Evolutionary conservation across 345 rosid genomes (phyloP), one percentile per base, ranked within the genome.

Genomic region (Kernera saxatilis): DNA sequence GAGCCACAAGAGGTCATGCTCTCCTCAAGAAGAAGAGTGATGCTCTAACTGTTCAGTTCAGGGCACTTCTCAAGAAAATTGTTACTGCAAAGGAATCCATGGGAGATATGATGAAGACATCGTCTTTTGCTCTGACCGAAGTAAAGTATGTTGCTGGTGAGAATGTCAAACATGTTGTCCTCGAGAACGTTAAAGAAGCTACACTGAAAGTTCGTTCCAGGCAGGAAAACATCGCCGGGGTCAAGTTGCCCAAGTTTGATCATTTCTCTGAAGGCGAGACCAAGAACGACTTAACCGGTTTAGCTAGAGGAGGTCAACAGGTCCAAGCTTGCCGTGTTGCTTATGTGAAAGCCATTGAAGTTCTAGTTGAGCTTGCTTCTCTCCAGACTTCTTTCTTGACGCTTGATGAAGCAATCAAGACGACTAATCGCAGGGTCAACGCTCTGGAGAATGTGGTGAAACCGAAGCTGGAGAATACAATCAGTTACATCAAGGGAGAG

Each of bases 1-100:
- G 98, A 35, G 98, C 98, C 14, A 92, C 96, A 10, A 87, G 96
- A 82, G 96, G 98, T 21, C 96, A 88, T 81, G 96, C 96, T 62
- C 91, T 93, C 25, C 96, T 90, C 55, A 92, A 90, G 86, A 90
- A 93, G 82, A 93, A 93, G 92, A 90, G 98, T 69, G 98, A 93
- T 82, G 98, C 98, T 67, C 70, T 90, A 54, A 93, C 92, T 4
- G 97, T 87, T 67, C 96, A 93, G 71, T 93, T 93, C 46, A 88
- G 98, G 5, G 89, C 83, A 52, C 87, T 90, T 69, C 91, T 90
- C 9, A 88, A 93, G 83, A 87, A 85, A 55, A 93, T 87, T 8
- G 97, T 93, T 46, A 73, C 87, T 0, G 85, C 97, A 0, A 93
- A 90, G 74, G 97, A 93, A 65, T 85, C 93, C 5, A 88, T 93